These are phyloP conservation scores for Globisporangium okanoganense DNA, from an alignment of 352 stramenopile genomes.

Conservation along the genomic window DNA sequence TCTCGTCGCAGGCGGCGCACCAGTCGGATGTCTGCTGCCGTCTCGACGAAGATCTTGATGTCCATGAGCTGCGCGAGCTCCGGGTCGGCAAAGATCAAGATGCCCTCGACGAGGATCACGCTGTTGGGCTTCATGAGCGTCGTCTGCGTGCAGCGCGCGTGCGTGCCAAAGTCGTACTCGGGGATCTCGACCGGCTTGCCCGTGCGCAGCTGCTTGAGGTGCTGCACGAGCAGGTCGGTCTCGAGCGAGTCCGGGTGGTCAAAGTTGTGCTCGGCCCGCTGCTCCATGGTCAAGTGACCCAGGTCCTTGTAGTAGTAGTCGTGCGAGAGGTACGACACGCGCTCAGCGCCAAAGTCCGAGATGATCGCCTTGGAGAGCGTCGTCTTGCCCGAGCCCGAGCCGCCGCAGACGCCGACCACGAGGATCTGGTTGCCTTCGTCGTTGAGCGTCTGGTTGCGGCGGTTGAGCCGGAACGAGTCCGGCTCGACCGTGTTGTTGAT, in stretches of 20 bases:
- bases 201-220: slow-evolving; percentile 84
- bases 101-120: slow-evolving; percentile 96
- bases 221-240: slow-evolving; percentile 91
- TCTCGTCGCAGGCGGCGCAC: slow-evolving; percentile 92
- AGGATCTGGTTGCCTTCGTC: slow-evolving; percentile 71
- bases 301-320: slow-evolving; percentile 98
- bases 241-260: slow-evolving; percentile 97
- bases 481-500: slow-evolving; percentile 69
- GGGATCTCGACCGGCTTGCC: slow-evolving; percentile 90
- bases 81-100: slow-evolving; percentile 94
- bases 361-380: slow-evolving; percentile 90
- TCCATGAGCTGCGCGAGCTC: slow-evolving; percentile 91
- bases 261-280: slow-evolving; percentile 94
- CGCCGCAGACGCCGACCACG: slow-evolving; percentile 91
- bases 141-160: slow-evolving; percentile 83
- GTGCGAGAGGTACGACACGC: slow-evolving; percentile 94
- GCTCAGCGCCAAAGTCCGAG: slow-evolving; percentile 79
- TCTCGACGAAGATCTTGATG: slow-evolving; percentile 98
- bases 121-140: slow-evolving; percentile 81
- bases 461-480: slow-evolving; percentile 39
- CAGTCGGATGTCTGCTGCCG: slow-evolving; percentile 92
- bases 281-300: slow-evolving; percentile 79
- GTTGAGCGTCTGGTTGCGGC: slow-evolving; percentile 30
- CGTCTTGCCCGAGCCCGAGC: slow-evolving; percentile 90
- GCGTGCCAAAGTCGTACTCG: slow-evolving; percentile 94